Conservation (phyloP, 2,329 filamentous ascomycete genomes). For the Emmonsiellopsis sp. region DNA sequence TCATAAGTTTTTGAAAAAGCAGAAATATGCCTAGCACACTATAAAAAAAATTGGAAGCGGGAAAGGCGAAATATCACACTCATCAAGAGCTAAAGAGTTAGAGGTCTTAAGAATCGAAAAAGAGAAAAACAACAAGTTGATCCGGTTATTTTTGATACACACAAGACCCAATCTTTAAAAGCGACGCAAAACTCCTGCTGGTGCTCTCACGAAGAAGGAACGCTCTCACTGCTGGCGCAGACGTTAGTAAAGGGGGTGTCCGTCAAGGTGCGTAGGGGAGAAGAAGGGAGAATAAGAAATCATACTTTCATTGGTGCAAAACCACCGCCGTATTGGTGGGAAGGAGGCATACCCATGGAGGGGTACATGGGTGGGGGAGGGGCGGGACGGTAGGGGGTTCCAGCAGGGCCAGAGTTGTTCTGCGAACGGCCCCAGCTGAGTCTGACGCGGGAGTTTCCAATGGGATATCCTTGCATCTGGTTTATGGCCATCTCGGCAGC, state of each 20-base stretch:
- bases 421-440: conserved; percentile 96
- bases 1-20: background rate
- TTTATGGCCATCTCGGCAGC: conserved; percentile 99
- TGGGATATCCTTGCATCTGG: conserved; percentile 99
- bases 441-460: conserved; percentile 95
- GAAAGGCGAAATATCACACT: conserved; percentile 22
- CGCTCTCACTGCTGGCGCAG: conserved; percentile 25
- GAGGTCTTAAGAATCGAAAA: background rate
- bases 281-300: background rate
- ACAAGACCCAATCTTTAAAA: conserved; percentile 30
- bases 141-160: conserved; percentile 22
- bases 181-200: conserved; percentile 35
- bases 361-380: conserved; percentile 69
- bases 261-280: background rate
- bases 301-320: conserved; percentile 60
- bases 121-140: background rate
- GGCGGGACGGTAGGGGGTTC: conserved; percentile 92
- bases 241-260: conserved; percentile 12
- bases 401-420: conserved; percentile 95
- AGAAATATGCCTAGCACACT: background rate
- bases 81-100: conserved; percentile 35
- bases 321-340: conserved; percentile 52
- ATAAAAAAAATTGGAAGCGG: background rate
- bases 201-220: conserved; percentile 32
- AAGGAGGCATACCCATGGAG: conserved; percentile 58